These are phyloP conservation scores for Colletotrichum plurivorum DNA, from an alignment of 2,329 filamentous ascomycete species.

Conservation along the genomic window DNA sequence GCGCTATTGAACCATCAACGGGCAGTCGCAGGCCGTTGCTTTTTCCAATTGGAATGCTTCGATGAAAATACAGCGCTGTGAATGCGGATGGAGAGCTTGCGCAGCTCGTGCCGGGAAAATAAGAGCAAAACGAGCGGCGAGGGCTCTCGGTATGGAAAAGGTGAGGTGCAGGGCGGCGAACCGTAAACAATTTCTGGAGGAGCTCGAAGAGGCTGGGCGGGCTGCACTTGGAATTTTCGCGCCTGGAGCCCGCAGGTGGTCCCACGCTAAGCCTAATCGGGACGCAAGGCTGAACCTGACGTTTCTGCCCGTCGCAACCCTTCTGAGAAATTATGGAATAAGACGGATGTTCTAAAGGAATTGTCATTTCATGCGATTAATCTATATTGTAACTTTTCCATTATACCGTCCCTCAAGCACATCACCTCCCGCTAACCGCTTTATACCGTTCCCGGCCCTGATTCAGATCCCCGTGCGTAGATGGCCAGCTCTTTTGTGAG, in stretches of 20 bases:
- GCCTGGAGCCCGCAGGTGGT: conserved; percentile 36
- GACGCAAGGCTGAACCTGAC: conserved; percentile 50
- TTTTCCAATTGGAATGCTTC: conserved; percentile 25
- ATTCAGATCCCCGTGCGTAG: background rate
- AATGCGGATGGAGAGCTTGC: conserved; percentile 13
- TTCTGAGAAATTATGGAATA: too few relatives aligned
- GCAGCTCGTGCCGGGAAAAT: conserved; percentile 32
- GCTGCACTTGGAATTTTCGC: conserved; percentile 55
- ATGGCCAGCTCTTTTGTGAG: background rate
- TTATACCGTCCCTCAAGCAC: background rate
- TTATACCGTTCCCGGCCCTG: background rate
- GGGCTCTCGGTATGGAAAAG: conserved; percentile 30
- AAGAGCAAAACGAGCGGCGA: conserved; percentile 28
- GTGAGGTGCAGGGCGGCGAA: conserved; percentile 36
- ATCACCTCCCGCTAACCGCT: background rate
- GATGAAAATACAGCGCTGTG: background rate
- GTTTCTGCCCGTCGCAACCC: conserved; percentile 1
- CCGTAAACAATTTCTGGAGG: conserved; percentile 50
- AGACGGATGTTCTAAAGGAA: background rate
- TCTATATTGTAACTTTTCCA: background rate
- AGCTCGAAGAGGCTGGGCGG: conserved; percentile 49
- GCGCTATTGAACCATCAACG: conserved; percentile 49
- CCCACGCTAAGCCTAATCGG: conserved; percentile 53
- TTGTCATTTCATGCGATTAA: background rate
- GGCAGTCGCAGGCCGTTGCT: conserved; percentile 37